Evolutionary conservation across 331 rosid genomes (phyloP), one percentile per base, ranked within the genome.

Genomic region (Rosa hybrid): DNA sequence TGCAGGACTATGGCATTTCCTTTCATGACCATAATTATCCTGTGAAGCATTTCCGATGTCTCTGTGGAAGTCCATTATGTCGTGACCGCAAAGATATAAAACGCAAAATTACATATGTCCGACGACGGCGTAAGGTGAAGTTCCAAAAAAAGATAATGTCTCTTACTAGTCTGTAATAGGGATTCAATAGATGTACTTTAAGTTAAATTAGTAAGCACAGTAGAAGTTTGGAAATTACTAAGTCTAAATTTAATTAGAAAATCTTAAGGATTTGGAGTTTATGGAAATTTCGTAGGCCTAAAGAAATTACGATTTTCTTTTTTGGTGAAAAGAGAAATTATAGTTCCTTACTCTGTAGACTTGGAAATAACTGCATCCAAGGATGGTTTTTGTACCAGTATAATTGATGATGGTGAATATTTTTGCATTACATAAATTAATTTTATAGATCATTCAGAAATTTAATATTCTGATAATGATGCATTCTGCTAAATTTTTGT

Each of bases 11-110:
- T 76, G 91, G 98, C 78, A 79, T 90, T 21, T 85, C 90, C 75
- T 90, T 93, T 76, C 83, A 88, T 49, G 91, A 90, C 50, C 57
- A 44, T 34, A 91, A 91, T 72, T 82, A 85, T 34, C 82, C 81
- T 34, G 30, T 80, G 2, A 84, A 83, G 75, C 72, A 78, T 21
- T 90, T 91, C 79, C 79, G 5, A 49, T 93, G 98, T 80, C 83
- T 60, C 79, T 93, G 98, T 81, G 94, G 94, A 81, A 93, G 98
- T 81, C 81, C 84, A 80, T 88, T 88, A 86, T 92, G 97, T 65
- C 63, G 73, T 77, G 60, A 49, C 34, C 20, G 49, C 34, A 54
- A 53, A 1, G 13, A 25, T 42, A 8, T 8, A 21, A 57, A 57
- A 57, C 34, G 30, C 8, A 2, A 49, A 72, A 8, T n/a, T n/a